Percentiles rank a stretch among this genome's conserved stretches.
phyloP scores from a whole-genome alignment of 2,329 filamentous ascomycete species.

The Nemania bipapillata region DNA sequence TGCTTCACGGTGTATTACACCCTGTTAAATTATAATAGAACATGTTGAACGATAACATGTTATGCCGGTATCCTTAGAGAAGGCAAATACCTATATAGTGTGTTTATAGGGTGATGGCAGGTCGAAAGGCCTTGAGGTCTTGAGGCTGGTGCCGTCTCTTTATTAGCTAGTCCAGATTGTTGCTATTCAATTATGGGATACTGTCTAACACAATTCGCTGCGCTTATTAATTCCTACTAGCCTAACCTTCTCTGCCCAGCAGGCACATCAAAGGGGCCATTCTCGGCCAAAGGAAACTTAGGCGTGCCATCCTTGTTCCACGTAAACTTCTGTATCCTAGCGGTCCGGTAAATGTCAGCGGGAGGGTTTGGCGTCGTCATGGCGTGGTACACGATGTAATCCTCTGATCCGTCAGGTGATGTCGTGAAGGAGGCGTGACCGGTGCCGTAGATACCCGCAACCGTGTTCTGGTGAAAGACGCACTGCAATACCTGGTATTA shows the following conservation, averaged over 20 bases:
- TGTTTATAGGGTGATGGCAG: too few relatives aligned
- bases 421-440: conserved; percentile 53
- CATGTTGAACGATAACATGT: too few relatives aligned
- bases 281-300: conserved; percentile 50
- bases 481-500: conserved; percentile 36
- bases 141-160: not conserved
- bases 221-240: not conserved
- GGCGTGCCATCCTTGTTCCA: conserved; percentile 53
- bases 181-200: not conserved
- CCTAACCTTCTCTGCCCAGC: conserved; percentile 48
- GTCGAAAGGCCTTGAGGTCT: too few relatives aligned
- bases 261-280: conserved; percentile 51
- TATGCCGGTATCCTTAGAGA: too few relatives aligned
- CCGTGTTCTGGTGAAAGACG: conserved; percentile 53
- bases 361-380: conserved; percentile 51
- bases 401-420: conserved; percentile 50
- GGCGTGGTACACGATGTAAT: conserved; percentile 54
- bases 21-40: not conserved
- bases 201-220: not conserved
- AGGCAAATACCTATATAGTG: too few relatives aligned
- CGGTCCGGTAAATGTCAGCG: conserved; percentile 50
- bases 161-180: not conserved
- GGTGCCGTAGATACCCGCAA: conserved; percentile 50
- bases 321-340: conserved; percentile 51
- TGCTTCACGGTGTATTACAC: not conserved